Conservation (phyloP, 2,329 filamentous ascomycete genomes). For the Samsoniella hepiali region DNA sequence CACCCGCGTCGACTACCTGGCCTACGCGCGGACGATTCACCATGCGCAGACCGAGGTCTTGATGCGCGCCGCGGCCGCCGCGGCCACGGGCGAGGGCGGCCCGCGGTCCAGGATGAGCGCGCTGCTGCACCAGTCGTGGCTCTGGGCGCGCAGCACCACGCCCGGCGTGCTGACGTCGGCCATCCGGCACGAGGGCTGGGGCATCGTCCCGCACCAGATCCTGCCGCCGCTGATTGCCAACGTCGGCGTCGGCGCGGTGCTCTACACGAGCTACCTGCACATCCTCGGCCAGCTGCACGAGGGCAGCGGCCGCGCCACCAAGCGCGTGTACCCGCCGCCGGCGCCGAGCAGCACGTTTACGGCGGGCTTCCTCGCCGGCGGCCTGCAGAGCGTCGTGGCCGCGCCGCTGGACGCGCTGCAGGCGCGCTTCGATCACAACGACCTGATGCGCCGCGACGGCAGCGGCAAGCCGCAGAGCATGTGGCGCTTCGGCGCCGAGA, state of each 20-base stretch:
- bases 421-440: conserved; percentile 63
- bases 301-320: conserved; percentile 53
- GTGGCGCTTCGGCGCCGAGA: conserved; percentile 66
- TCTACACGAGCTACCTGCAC: conserved; percentile 74
- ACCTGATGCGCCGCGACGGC: conserved; percentile 42
- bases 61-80: conserved; percentile 34
- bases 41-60: conserved; percentile 42
- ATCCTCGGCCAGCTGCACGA: conserved; percentile 64
- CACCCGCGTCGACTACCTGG: conserved; percentile 79
- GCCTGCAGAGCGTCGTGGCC: conserved; percentile 66
- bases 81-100: conserved; percentile 31
- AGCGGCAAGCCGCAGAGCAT: conserved; percentile 55
- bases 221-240: conserved; percentile 73
- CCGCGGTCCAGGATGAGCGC: conserved; percentile 32
- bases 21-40: conserved; percentile 54
- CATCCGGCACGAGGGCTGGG: conserved; percentile 67
- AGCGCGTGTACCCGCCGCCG: conserved; percentile 68
- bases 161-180: conserved; percentile 67
- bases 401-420: conserved; percentile 75
- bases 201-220: conserved; percentile 72
- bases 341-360: conserved; percentile 60
- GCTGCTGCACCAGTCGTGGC: conserved; percentile 41
- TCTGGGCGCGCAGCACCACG: conserved; percentile 60
- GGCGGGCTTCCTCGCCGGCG: conserved; percentile 67
- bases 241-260: conserved; percentile 67